A percentile compares a stretch with the other conserved stretches of the same genome.
Evolutionary conservation across 2,329 filamentous ascomycete genomes (phyloP).

Genomic region (Malbranchea zuffiana): DNA sequence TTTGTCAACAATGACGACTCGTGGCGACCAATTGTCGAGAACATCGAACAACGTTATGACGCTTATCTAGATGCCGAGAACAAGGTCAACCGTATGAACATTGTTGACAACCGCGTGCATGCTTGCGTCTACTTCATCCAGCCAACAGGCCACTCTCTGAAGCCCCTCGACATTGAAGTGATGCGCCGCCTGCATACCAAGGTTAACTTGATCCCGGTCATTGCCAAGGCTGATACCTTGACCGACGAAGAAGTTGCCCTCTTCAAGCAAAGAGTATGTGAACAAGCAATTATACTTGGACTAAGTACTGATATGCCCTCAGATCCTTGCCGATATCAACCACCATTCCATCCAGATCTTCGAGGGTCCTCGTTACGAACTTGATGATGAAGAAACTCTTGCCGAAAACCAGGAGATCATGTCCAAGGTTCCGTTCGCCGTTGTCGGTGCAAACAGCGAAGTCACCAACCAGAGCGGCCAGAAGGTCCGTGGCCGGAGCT

Average conservation of each 20-base stretch:
- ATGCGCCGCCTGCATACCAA: slow-evolving; percentile 99
- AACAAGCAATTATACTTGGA: not conserved
- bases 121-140: slow-evolving; percentile 99
- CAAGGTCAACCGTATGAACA: slow-evolving; percentile 99
- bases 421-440: slow-evolving; percentile 98
- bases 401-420: slow-evolving; percentile 99
- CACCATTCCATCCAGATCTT: slow-evolving; percentile 98
- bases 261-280: slow-evolving; percentile 89
- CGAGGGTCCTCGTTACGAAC: slow-evolving; percentile 94
- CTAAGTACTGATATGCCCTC: slow-evolving; percentile 19
- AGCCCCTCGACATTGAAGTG: slow-evolving; percentile 97
- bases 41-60: slow-evolving; percentile 98
- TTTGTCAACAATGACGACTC: slow-evolving; percentile 99
- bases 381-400: slow-evolving; percentile 98
- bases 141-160: slow-evolving; percentile 93
- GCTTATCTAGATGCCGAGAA: slow-evolving; percentile 98
- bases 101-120: slow-evolving; percentile 97
- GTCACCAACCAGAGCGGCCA: slow-evolving; percentile 84
- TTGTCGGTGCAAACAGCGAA: slow-evolving; percentile 93
- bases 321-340: slow-evolving; percentile 96
- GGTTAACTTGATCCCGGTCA: slow-evolving; percentile 98
- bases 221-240: slow-evolving; percentile 95
- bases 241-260: slow-evolving; percentile 90
- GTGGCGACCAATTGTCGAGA: slow-evolving; percentile 97
- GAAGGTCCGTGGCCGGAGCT: slow-evolving; percentile 88